phyloP scores from a whole-genome alignment of 139 green algal species.

The Closterium sp. region DNA sequence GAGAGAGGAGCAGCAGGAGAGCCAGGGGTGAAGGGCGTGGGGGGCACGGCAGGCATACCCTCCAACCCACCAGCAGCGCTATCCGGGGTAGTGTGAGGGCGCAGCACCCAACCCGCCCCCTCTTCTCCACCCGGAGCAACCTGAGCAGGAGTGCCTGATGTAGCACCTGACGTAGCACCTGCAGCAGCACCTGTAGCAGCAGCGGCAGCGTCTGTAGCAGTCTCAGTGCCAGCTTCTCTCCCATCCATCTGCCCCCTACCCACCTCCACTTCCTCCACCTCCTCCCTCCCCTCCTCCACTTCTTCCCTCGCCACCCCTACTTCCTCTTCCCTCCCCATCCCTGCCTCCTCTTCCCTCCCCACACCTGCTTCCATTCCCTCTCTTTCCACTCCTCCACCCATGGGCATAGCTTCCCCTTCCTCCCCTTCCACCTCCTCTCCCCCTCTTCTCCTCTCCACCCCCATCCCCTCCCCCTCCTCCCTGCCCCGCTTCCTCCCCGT shows the following conservation, averaged over 20 bases:
- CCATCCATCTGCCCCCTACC: not conserved
- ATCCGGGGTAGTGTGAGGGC: not conserved
- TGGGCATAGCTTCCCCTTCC: too few species aligned
- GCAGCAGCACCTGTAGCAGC: too few species aligned
- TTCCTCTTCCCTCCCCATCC: not conserved
- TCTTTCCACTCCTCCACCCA: not conserved
- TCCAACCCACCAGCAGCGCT: not conserved
- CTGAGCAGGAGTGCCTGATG: not conserved
- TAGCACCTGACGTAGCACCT: too few species aligned
- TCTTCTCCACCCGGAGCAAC: not conserved
- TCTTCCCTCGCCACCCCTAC: not conserved
- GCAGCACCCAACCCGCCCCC: not conserved
- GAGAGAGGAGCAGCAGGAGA: not conserved
- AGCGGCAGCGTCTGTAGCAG: not conserved
- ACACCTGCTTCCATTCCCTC: too few species aligned
- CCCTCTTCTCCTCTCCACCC: not conserved
- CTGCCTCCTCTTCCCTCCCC: too few species aligned
- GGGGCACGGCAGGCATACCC: not conserved
- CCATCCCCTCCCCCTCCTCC: not conserved
- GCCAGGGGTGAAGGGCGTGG: not conserved
- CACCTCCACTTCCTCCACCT: not conserved
- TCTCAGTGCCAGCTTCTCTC: too few species aligned
- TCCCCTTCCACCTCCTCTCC: too few species aligned
- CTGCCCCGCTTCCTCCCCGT: not conserved
- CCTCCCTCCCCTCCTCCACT: not conserved